Evolutionary conservation across 2,329 filamentous ascomycete species (phyloP).

Genomic region (Alternaria ethzedia): DNA sequence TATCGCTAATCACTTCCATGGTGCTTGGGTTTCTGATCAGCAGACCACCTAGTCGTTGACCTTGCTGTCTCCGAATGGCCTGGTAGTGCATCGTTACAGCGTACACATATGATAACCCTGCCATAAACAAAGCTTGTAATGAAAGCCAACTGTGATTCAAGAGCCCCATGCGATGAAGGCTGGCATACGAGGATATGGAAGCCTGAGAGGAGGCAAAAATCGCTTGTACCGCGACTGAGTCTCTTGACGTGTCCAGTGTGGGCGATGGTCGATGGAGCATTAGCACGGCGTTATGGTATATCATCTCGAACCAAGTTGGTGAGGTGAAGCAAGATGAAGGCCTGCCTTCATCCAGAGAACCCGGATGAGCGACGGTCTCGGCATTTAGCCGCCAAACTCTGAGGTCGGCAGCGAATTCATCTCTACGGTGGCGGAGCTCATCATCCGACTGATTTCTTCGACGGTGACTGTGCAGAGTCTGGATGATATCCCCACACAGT

Average conservation of each 20-base stretch:
- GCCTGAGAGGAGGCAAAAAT: not conserved
- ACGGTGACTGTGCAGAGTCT: not conserved
- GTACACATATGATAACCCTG: not conserved
- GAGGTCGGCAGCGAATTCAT: not conserved
- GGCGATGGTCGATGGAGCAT: not conserved
- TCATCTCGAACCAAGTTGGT: not conserved
- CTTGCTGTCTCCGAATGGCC: not conserved
- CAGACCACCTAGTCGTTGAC: not conserved
- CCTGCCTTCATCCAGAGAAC: not conserved
- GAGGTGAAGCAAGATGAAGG: not conserved
- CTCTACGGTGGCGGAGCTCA: not conserved
- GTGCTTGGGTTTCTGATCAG: not conserved
- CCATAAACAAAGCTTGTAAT: not conserved
- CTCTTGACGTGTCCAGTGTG: not conserved
- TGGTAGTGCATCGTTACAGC: not conserved
- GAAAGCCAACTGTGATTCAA: not conserved
- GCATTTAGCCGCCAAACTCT: not conserved
- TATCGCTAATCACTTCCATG: not conserved
- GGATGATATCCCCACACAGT: not conserved
- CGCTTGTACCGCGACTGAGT: not conserved
- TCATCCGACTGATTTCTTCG: not conserved
- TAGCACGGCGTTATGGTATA: not conserved
- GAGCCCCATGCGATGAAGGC: not conserved
- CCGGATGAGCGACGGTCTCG: not conserved
- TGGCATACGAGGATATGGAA: not conserved